Base-by-base conservation (phyloP, 257 asterid genomes). In the Nicotiana tabacum region DNA sequence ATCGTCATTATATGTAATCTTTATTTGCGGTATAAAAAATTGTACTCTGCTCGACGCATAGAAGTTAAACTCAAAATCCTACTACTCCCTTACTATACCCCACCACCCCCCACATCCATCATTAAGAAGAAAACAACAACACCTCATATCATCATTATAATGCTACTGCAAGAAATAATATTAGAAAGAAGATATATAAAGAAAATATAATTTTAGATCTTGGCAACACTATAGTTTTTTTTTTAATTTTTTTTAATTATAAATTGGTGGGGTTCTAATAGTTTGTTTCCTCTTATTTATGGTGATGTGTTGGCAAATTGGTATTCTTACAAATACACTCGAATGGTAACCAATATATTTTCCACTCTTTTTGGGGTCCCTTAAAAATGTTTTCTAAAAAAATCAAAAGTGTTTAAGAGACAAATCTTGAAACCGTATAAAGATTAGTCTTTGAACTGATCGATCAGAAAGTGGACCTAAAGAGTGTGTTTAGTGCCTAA, bases 281-380 rank as follows among this genome's bases (percentile, higher is more conserved):
- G 4, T 74, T 74, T 27, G 39, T 27, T 74, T 74, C 62, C 61
- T 68, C 79, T 80, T 61, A 48, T 62, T 72, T 72, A 12, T 78
- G 58, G 66, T 6, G 80, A 82, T 74, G 79, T 74, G 80, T 48
- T 48, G 80, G 80, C 80, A 46, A 27, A 48, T 13, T 74, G 27
- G 13, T 17, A 12, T 74, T 48, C 80, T 48, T 15, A 48, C 62
- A 48, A 74, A 48, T 74, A 74, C 15, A 74, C 39, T 74, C 80
- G 12, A 72, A 46, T 21, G 35, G 55, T 46, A 55, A 69, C 58
- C 58, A 43, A 12, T 70, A 72, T 72, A 21, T 15, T 21, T 13
- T 48, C 62, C 80, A 27, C 43, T 74, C 43, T 74, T 48, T 74
- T 74, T 74, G 43, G 80, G 62, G 62, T 48, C 43, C 62, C 27